phyloP scores from a whole-genome alignment of 2,329 filamentous ascomycete genomes.

The Colletotrichum lindemuthianum region DNA sequence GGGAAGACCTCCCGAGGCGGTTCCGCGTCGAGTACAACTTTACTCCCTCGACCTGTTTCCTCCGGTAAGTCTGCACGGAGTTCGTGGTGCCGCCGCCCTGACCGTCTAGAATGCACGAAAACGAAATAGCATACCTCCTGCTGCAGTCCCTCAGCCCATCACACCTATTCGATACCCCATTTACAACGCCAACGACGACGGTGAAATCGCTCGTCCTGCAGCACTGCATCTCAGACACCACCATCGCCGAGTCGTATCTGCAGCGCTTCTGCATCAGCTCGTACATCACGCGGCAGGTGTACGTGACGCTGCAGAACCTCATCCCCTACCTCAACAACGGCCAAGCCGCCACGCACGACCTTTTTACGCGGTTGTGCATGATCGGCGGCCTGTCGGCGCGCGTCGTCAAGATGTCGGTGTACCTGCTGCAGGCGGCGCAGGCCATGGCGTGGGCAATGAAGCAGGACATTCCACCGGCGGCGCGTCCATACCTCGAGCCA shows the following conservation, averaged over 20 bases:
- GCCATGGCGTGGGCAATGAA: constrained; percentile 35
- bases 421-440: constrained; percentile 29
- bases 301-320: constrained; percentile 28
- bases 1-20: constrained; percentile 5
- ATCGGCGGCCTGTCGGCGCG: constrained; percentile 30
- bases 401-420: constrained; percentile 31
- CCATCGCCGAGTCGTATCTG: constrained; percentile 24
- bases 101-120: constrained; percentile 27
- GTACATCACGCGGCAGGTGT: constrained; percentile 27
- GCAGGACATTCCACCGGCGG: constrained; percentile 17
- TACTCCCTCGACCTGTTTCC: constrained; percentile 19
- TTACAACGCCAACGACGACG: constrained; percentile 13
- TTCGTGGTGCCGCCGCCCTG: too few species aligned
- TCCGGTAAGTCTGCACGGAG: not conserved
- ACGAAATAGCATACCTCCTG: constrained; percentile 28
- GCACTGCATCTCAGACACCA: constrained; percentile 31
- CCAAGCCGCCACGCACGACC: constrained; percentile 19
- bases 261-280: constrained; percentile 15
- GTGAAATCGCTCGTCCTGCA: constrained; percentile 27
- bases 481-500: constrained; percentile 23
- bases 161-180: constrained; percentile 21
- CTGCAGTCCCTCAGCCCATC: constrained; percentile 22
- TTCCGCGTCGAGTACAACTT: constrained; percentile 26
- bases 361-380: constrained; percentile 31
- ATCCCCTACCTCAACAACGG: constrained; percentile 29